Percentiles rank a stretch among this genome's conserved stretches.
Conservation (phyloP, 2,329 filamentous ascomycete genomes). For the Monosporascus sp. region DNA sequence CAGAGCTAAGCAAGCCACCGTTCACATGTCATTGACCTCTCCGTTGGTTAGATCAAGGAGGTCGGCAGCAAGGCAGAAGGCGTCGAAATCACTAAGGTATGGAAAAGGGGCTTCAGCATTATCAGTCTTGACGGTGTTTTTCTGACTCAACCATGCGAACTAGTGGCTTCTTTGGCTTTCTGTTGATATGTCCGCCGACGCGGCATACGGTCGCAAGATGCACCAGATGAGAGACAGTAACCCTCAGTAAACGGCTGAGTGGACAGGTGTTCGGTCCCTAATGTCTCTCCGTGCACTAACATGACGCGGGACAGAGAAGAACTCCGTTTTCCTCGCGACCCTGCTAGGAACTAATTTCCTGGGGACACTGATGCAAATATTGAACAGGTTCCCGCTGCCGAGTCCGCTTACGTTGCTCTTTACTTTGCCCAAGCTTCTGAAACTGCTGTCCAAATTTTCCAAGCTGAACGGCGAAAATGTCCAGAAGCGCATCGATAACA, state of each 20-base stretch:
- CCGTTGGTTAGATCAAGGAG: constrained; percentile 10
- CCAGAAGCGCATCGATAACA: constrained; percentile 10
- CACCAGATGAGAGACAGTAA: constrained; percentile 11
- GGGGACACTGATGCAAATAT: constrained; percentile 8
- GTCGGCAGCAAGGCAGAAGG: constrained; percentile 1
- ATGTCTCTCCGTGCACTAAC: neutral
- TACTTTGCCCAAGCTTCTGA: constrained; percentile 2
- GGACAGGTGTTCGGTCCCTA: neutral
- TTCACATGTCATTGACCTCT: constrained; percentile 10
- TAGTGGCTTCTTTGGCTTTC: constrained; percentile 8
- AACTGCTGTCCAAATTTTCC: constrained; percentile 3
- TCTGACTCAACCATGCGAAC: neutral
- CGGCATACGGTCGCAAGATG: constrained; percentile 14
- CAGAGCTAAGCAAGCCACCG: constrained; percentile 9
- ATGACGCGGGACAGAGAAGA: neutral
- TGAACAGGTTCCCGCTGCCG: constrained; percentile 10
- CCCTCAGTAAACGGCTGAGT: neutral
- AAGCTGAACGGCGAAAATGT: constrained; percentile 11
- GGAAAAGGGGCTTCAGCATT: neutral
- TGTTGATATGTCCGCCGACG: constrained; percentile 11
- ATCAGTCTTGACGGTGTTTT: neutral
- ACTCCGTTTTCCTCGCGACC: constrained; percentile 7
- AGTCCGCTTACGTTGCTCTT: constrained; percentile 1
- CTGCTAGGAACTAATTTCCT: constrained; percentile 3
- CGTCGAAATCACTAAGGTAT: constrained; percentile 3